phyloP scores from a whole-genome alignment of 139 green algal species.

The Chara braunii region DNA sequence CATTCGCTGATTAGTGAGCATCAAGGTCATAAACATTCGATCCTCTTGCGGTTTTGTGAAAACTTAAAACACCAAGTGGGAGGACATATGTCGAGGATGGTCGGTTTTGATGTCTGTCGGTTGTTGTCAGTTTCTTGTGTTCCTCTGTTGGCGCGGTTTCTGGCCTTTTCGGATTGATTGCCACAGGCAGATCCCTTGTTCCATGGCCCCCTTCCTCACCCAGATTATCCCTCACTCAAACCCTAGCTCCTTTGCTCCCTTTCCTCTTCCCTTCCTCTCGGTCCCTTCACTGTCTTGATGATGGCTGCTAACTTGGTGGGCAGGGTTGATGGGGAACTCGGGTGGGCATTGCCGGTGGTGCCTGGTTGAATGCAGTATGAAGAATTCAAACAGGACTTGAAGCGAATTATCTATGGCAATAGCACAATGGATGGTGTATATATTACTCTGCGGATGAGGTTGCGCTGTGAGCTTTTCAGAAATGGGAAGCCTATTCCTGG shows the following conservation, averaged over 20 bases:
- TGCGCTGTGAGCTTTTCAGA: conserved; percentile 71
- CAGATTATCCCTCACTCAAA: not conserved
- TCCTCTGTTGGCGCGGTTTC: too few relatives aligned
- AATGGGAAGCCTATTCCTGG: conserved; percentile 33
- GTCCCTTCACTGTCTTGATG: not conserved
- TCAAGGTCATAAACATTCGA: too few relatives aligned
- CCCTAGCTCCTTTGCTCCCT: not conserved
- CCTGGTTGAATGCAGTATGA: conserved; percentile 45
- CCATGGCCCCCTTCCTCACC: not conserved
- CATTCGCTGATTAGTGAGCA: too few relatives aligned
- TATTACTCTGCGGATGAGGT: conserved; percentile 92
- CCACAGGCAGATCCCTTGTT: not conserved
- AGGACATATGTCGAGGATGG: too few relatives aligned
- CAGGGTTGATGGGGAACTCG: not conserved
- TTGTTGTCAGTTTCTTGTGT: too few relatives aligned
- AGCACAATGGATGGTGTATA: conserved; percentile 61
- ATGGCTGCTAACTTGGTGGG: not conserved
- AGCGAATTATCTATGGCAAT: conserved; percentile 67
- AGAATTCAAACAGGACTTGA: conserved; percentile 63
- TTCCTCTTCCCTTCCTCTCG: not conserved
- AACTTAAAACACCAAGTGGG: too few relatives aligned
- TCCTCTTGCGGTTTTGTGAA: too few relatives aligned
- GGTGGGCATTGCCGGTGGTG: too few relatives aligned
- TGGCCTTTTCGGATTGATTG: not conserved
- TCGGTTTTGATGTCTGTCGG: too few relatives aligned